These are phyloP conservation scores for Phaeophleospora eucalypticola DNA, from an alignment of 2,329 filamentous ascomycete species.

Conservation along the genomic window DNA sequence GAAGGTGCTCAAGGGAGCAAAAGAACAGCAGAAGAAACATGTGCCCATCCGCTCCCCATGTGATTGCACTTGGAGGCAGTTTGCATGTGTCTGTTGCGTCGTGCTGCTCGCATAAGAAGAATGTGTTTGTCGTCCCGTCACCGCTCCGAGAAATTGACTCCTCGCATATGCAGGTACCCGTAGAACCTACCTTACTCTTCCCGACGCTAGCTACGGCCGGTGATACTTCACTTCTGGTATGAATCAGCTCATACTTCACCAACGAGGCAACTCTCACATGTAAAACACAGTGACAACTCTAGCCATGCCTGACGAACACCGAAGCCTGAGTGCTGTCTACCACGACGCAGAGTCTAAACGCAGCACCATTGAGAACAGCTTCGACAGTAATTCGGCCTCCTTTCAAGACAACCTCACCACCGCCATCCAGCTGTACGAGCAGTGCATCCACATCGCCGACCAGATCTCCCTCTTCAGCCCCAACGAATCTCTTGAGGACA, in stretches of 20 bases:
- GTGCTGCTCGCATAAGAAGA: too few species aligned
- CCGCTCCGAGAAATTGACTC: too few species aligned
- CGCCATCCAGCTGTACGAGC: slow-evolving; percentile 67
- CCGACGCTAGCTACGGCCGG: too few species aligned
- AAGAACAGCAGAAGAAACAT: background rate
- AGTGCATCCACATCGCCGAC: slow-evolving; percentile 65
- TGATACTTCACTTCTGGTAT: too few species aligned
- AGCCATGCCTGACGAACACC: slow-evolving; percentile 48
- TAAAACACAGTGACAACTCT: too few species aligned
- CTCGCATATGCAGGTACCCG: too few species aligned
- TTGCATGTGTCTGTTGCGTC: too few species aligned
- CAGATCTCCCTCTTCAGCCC: slow-evolving; percentile 79
- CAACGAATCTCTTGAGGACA: slow-evolving; percentile 85
- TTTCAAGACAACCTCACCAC: slow-evolving; percentile 65
- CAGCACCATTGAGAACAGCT: slow-evolving; percentile 57
- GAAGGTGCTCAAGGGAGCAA: slow-evolving; percentile 3
- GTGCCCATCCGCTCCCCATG: background rate
- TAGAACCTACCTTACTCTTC: too few species aligned
- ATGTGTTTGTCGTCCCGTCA: too few species aligned
- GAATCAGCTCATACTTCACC: too few species aligned
- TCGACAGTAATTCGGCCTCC: slow-evolving; percentile 59
- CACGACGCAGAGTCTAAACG: slow-evolving; percentile 53
- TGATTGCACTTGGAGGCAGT: background rate
- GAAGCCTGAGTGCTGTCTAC: slow-evolving; percentile 53
- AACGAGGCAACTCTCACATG: too few species aligned